Base-by-base conservation (phyloP, 306 rosid genomes). In the Echinosophora koreensis region DNA sequence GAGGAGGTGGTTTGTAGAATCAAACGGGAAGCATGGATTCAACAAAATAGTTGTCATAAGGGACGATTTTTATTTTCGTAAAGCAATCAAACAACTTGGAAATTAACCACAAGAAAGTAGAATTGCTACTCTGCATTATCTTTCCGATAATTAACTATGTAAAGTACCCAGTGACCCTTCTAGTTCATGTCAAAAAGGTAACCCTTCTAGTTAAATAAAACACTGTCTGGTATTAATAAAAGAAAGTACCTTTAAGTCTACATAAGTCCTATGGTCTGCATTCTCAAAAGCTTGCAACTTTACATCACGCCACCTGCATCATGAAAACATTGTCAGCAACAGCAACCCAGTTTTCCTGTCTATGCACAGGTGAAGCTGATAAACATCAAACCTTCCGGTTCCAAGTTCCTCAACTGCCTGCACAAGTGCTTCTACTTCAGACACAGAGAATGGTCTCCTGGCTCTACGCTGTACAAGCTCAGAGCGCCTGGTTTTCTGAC, bases 251-350 rank as follows among this genome's bases (percentile, higher is more conserved):
- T 94, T 95, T 81, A 95, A 85, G 83, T 95, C 97, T 35, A 92
- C 98, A 17, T 95, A 95, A 69, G 97, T 95, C 73, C 98, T 96
- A 81, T 95, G 95, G 71, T 90, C 97, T 41, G 98, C 98, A 76
- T 86, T 74, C 84, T 95, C 98, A 77, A 95, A 94, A 50, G 93
- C 83, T 41, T 87, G 87, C 73, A 92, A 41, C 86, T 95, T 95
- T 41, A 95, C 98, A 81, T 95, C 98, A 30, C 98, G 97, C 98
- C 98, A 95, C 90, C 97, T 94, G 86, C 77, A 73, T 18, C 50
- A 32, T 13, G 55, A 46, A 80, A 81, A 69, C 76, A 72, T 47
- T 0, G 16, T 88, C 32, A 30, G 32, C 3, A 22, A 22, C 71
- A 84, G 77, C 69, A 34, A 55, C 76, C 52, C 2, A 35, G 15